Base-by-base conservation (phyloP, 1,284 basidiomycete species). In the Agroathelia rolfsii region DNA sequence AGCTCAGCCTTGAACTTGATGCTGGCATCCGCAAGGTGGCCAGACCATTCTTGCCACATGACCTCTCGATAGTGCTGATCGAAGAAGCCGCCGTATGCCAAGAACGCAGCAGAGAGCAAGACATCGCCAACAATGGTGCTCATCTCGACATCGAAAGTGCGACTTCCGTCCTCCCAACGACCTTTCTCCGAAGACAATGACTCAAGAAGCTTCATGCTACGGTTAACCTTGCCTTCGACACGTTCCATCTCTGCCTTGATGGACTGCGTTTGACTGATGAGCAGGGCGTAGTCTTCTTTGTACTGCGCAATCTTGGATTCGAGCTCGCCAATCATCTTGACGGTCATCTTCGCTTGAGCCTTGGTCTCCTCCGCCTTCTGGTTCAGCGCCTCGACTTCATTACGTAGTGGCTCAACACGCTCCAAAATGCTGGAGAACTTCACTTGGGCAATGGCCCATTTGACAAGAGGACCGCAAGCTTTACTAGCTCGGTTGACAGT, bases 201-300 rank as follows among this genome's bases (percentile, higher is more conserved):
- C 50, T 86, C 85, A 24, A 99, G 68, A 22, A 99, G 68, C 40
- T 84, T 95, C 80, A 98, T 90, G 52, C 90, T 95, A 39, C 95
- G 81, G 48, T 95, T 86, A 27, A 99, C 95, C 58, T 97, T 96
- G 59, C 79, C 79, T 56, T 97, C 88, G 1, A 99, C 95, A 23
- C 88, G 79, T 47, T 96, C 92, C 94, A 98, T 98, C 59, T 99
- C 95, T 27, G 69, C 71, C 58, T 95, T 96, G 72, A 99, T 97
- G 3, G 92, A 79, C 55, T 98, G 90, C 0, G 88, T 94, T 56
- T 99, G 89, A 52, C 89, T 92, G 59, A 99, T 97, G 39, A 99
- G 77, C 5, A 87, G 65, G 0, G 96, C 95, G 46, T 99, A 99
- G 55, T 99, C 95, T 30, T 93, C 86, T 63, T 98, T 98, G 73